Evolutionary conservation across 352 stramenopile species (phyloP), one percentile per base, ranked within the genome.

Genomic region (Phytophthora chlamydospora): DNA sequence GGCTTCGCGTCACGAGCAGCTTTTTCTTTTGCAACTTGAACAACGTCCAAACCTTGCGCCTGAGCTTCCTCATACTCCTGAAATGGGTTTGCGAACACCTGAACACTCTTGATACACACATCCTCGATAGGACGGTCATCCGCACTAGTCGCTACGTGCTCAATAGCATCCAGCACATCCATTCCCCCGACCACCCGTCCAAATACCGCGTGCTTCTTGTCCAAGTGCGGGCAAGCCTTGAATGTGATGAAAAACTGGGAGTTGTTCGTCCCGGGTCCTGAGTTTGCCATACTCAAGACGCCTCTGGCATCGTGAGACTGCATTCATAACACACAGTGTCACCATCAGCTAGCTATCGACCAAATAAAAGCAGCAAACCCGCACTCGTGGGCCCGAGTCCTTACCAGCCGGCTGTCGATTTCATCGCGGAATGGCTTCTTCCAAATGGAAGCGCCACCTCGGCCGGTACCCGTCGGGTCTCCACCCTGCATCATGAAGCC

Each of bases 211-310:
- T 99, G 98, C 51, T 99, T 98, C 63, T 98, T 98, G 84, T 99
- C 95, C n/a, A 99, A 78, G 74, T 99, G 96, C n/a, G 78, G 55
- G 52, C 87, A 97, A 8, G 81, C 80, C 66, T 98, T 96, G 68
- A 98, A 99, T 2, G 97, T 99, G 58, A 99, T 97, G 73, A 99
- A 99, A 75, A 99, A 99, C 85, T 99, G 98, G n/a, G 91, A 96
- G 27, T 88, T 89, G 73, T 99, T 99, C 2, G 94, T 99, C 19
- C 94, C 81, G n/a, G 89, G 84, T 8, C 97, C 97, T 9, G 91
- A 88, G 66, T 99, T 99, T 0, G 97, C 97, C 97, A 99, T 99
- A 45, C 84, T 97, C 24, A 99, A 53, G 24, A 99, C 81, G 7
- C 97, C 97, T 24, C 80, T 69, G 24, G 76, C 84, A 31, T 92